These are phyloP conservation scores for Cadophora luteo-olivacea DNA, from an alignment of 2,329 filamentous ascomycete genomes.

Conservation along the genomic window DNA sequence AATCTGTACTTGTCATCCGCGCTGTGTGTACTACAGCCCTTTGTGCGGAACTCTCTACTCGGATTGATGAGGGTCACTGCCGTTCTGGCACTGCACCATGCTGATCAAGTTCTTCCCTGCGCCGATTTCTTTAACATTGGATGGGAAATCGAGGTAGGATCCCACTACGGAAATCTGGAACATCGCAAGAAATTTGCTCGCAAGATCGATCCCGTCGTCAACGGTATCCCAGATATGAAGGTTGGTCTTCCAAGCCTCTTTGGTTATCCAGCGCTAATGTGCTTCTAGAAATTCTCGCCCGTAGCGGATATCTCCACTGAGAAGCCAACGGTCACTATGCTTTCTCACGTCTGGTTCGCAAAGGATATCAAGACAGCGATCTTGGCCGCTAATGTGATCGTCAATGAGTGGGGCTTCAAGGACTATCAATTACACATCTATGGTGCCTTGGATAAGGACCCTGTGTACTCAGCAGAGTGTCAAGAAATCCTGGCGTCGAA, in stretches of 20 bases:
- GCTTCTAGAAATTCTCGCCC: slow-evolving; percentile 57
- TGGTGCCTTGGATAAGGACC: slow-evolving; percentile 67
- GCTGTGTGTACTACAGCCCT: slow-evolving; percentile 38
- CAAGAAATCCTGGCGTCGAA: slow-evolving; percentile 48
- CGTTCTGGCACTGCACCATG: slow-evolving; percentile 51
- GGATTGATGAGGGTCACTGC: slow-evolving; percentile 38
- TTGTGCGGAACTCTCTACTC: slow-evolving; percentile 41
- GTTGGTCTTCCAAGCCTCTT: background rate
- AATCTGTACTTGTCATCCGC: slow-evolving; percentile 43
- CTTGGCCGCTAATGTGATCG: slow-evolving; percentile 67
- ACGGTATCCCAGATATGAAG: slow-evolving; percentile 43
- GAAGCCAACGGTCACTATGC: slow-evolving; percentile 68
- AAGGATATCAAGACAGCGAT: slow-evolving; percentile 72
- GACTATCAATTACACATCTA: slow-evolving; percentile 69
- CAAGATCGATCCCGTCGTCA: slow-evolving; percentile 69
- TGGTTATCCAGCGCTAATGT: background rate
- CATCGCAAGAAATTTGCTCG: slow-evolving; percentile 59
- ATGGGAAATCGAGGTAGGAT: slow-evolving; percentile 68
- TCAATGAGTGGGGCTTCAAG: slow-evolving; percentile 70
- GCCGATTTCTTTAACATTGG: slow-evolving; percentile 68
- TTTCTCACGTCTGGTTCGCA: slow-evolving; percentile 61
- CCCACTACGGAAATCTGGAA: slow-evolving; percentile 60
- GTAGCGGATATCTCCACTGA: slow-evolving; percentile 64
- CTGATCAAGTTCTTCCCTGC: slow-evolving; percentile 64
- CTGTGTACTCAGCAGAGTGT: slow-evolving; percentile 65